Evolutionary conservation across 257 asterid species (phyloP), one percentile per base, ranked within the genome.

Genomic region (Gentiana macrophylla): DNA sequence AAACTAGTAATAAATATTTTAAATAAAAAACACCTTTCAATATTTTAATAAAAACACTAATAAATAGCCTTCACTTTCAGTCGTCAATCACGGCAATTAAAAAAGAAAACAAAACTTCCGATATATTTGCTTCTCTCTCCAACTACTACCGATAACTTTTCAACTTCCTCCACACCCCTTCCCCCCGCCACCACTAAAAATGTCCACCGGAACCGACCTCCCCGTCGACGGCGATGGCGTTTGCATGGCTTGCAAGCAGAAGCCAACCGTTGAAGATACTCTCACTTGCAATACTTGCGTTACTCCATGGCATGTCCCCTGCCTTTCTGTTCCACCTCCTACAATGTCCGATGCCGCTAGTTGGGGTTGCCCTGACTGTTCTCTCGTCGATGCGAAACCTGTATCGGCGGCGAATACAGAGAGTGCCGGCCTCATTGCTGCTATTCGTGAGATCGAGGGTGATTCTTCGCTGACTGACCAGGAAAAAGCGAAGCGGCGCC

Each of bases 291-390:
- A 76, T 63, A 84, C 94, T 6, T 89, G 95, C 55, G 79, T 6
- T 58, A 73, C 94, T 53, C 97, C 94, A 13, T 86, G 95, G 97
- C 97, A 89, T 70, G 84, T 69, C 60, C 5, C 70, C 6, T 89
- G 95, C 65, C 83, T 89, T 53, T 68, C 83, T n/a, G 33, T 61
- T 35, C 76, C 47, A 5, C 74, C 70, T 7, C 7, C 68, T 67
- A 69, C 84, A 76, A 77, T 86, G 72, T 72, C 74, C 50, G 89
- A 67, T 8, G 74, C 84, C 0, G 78, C 77, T 11, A 52, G 66
- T 32, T 89, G 97, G 97, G 79, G 70, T 10, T 89, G 97, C 53
- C 97, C 94, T 0, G 95, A 86, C 72, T 86, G 97, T 37, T 67
- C 78, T 24, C 10, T 13, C 8, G 35, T 43, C 12, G 72, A 50